Evolutionary conservation across 2,329 filamentous ascomycete genomes (phyloP).

Genomic region (Fusarium mundagurra): DNA sequence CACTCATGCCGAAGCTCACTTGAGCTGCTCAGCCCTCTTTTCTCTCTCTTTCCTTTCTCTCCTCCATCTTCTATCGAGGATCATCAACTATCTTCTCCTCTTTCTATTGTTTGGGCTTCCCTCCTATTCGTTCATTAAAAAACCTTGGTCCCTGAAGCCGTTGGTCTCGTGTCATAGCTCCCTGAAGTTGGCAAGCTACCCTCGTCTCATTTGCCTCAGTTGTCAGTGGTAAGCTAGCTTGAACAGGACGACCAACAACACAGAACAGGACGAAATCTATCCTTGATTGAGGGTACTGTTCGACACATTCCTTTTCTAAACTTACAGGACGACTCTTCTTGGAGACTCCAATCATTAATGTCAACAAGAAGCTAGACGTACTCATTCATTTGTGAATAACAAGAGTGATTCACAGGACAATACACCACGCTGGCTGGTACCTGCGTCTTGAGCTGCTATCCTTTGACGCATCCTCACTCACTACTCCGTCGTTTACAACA

Average conservation of each 20-base stretch:
- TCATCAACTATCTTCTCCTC: slow-evolving; percentile 16
- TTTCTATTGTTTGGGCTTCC: slow-evolving; percentile 8
- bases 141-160: slow-evolving; percentile 20
- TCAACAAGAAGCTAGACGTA: slow-evolving; percentile 12
- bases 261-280: slow-evolving; percentile 3
- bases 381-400: slow-evolving; percentile 14
- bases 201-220: slow-evolving; percentile 20
- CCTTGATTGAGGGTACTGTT: slow-evolving; percentile 13
- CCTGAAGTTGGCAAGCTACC: slow-evolving; percentile 27
- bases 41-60: slow-evolving; percentile 23
- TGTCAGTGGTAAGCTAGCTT: slow-evolving; percentile 16
- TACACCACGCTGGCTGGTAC: slow-evolving; percentile 31
- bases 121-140: slow-evolving; percentile 31
- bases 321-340: slow-evolving; percentile 7
- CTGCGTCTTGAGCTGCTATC: slow-evolving; percentile 28
- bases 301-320: slow-evolving; percentile 28
- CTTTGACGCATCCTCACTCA: slow-evolving; percentile 7
- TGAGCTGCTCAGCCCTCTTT: slow-evolving; percentile 36
- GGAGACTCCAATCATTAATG: slow-evolving; percentile 3
- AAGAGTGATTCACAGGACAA: slow-evolving; percentile 8
- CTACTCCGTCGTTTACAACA: background rate
- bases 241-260: background rate
- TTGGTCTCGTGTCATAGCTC: slow-evolving; percentile 32
- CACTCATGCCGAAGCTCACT: slow-evolving; percentile 35
- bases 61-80: slow-evolving; percentile 33